Conservation (phyloP, 2,329 filamentous ascomycete genomes). For the Cladosporium sp. region DNA sequence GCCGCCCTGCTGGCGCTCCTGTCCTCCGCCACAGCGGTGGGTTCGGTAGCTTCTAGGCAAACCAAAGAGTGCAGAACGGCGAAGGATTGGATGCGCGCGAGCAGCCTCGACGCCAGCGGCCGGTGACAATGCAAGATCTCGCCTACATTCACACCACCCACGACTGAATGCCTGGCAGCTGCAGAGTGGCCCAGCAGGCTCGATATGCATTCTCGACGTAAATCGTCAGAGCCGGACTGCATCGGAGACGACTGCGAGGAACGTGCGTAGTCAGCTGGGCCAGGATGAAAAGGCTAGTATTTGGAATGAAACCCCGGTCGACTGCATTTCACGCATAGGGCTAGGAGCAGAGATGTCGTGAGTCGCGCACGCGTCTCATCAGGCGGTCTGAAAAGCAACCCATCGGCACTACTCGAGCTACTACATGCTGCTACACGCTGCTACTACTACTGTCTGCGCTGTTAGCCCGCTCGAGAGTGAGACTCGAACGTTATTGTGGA, state of each 20-base stretch:
- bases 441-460: background rate
- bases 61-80: slow-evolving; percentile 7
- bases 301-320: slow-evolving; percentile 19
- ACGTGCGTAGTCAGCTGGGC: slow-evolving; percentile 18
- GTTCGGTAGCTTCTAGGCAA: background rate
- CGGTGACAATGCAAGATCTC: slow-evolving; percentile 11
- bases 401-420: background rate
- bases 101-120: background rate
- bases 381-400: slow-evolving; percentile 8
- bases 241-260: slow-evolving; percentile 11
- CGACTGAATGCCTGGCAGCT: background rate
- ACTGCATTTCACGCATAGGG: slow-evolving; percentile 13
- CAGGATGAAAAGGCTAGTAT: slow-evolving; percentile 11
- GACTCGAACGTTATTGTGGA: background rate
- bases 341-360: slow-evolving; percentile 8
- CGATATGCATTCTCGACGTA: slow-evolving; percentile 11
- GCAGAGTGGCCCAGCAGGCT: background rate
- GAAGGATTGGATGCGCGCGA: slow-evolving; percentile 2
- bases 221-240: slow-evolving; percentile 12
- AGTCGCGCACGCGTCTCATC: slow-evolving; percentile 2
- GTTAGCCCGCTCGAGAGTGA: slow-evolving; percentile 11
- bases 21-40: slow-evolving; percentile 3
- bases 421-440: too few species aligned
- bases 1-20: slow-evolving; percentile 5
- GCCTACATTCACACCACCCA: background rate